phyloP scores from a whole-genome alignment of 2,329 filamentous ascomycete species.

The Neoarthrinium moseri region DNA sequence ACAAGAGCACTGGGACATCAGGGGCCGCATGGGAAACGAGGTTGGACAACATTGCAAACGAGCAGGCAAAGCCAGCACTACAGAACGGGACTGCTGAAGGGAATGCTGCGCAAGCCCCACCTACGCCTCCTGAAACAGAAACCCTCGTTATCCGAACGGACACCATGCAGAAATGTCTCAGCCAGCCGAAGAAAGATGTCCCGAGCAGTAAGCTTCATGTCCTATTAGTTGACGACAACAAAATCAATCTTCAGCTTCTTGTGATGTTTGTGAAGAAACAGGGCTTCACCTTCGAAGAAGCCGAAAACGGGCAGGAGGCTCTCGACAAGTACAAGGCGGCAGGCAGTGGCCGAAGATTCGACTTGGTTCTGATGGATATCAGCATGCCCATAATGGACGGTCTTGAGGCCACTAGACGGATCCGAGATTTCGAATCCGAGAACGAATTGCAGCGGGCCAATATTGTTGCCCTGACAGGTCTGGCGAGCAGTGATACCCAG shows the following conservation, averaged over 20 bases:
- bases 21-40: background rate
- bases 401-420: slow-evolving; percentile 36
- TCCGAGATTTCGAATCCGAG: slow-evolving; percentile 38
- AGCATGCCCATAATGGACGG: slow-evolving; percentile 47
- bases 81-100: background rate
- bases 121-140: background rate
- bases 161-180: too few species aligned
- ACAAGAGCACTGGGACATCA: too few species aligned
- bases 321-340: slow-evolving; percentile 90
- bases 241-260: slow-evolving; percentile 90
- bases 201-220: slow-evolving; percentile 51
- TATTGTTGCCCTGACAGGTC: too few species aligned
- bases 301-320: slow-evolving; percentile 90
- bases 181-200: background rate
- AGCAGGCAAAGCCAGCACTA: background rate
- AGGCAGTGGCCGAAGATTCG: slow-evolving; percentile 69
- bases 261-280: slow-evolving; percentile 95
- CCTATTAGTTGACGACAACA: slow-evolving; percentile 96
- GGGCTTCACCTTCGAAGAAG: slow-evolving; percentile 93
- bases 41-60: background rate
- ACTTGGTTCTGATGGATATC: slow-evolving; percentile 91
- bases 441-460: too few species aligned
- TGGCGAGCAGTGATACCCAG: too few species aligned
- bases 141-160: too few species aligned
- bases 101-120: background rate